Conservation (phyloP, 2,329 filamentous ascomycete species). For the Ophiocordyceps sinensis region DNA sequence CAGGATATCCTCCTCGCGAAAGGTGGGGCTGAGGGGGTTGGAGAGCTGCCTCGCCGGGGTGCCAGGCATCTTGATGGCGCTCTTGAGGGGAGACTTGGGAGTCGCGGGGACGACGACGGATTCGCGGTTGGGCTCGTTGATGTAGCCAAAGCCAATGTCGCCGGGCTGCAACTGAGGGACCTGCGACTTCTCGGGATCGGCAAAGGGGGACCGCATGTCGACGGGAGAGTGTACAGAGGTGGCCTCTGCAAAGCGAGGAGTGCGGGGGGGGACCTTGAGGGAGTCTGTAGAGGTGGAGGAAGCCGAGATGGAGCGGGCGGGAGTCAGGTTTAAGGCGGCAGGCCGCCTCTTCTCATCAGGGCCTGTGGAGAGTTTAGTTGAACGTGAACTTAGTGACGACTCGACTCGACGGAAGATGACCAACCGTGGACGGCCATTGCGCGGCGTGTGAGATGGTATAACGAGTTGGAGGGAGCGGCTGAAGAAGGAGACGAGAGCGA, state of each 20-base stretch:
- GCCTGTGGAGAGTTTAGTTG: conserved; percentile 6
- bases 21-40: conserved; percentile 82
- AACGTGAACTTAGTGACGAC: neutral
- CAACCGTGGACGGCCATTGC: conserved; percentile 27
- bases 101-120: conserved; percentile 48
- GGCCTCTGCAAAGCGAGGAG: conserved; percentile 68
- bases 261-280: conserved; percentile 54
- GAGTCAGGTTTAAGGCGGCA: conserved; percentile 37
- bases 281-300: conserved; percentile 40
- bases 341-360: conserved; percentile 42
- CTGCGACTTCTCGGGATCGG: conserved; percentile 41
- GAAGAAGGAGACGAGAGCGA: conserved; percentile 2
- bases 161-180: conserved; percentile 54
- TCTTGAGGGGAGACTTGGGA: conserved; percentile 72
- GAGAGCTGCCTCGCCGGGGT: conserved; percentile 58
- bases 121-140: conserved; percentile 38
- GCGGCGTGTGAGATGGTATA: conserved; percentile 3
- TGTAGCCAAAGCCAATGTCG: conserved; percentile 88
- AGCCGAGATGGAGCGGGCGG: conserved; percentile 31
- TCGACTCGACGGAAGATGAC: conserved; percentile 3
- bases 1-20: conserved; percentile 71
- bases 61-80: conserved; percentile 76
- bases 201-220: conserved; percentile 45
- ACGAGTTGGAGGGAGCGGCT: neutral
- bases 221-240: conserved; percentile 67